Evolutionary conservation across 1,139 yeast genomes (phyloP), one percentile per base, ranked within the genome.

Genomic region (Debaryomycetaceae sp.): DNA sequence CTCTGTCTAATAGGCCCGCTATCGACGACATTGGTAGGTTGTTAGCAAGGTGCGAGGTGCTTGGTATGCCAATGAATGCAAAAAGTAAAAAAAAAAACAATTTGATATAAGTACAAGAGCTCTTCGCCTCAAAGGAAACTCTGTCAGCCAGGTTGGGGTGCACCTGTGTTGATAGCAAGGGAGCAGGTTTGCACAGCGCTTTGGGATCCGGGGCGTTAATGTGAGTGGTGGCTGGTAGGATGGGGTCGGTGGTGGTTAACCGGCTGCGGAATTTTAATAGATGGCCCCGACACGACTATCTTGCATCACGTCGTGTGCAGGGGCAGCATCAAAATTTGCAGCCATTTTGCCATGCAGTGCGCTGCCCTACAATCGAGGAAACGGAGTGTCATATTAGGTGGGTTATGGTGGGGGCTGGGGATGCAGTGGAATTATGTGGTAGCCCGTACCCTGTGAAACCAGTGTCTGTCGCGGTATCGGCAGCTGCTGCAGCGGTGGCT

Each of bases 1-100:
- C n/a, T n/a, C n/a, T n/a, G n/a, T n/a, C n/a, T n/a, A 29, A 16
- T 27, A 29, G 32, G 13, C 32, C 32, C 13, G 32, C 32, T 29
- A 29, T 29, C 19, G 32, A 29, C 4, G 32, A 29, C 32, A 29
- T 29, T 9, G 25, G 5, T 17, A 13, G 6, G 16, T 9, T 19
- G 9, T 19, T 19, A 19, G 11, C 11, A 19, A 19, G 11, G 9
- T 19, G 9, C 21, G 9, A 19, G 21, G 9, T 19, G 21, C 21
- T 10, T 10, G 11, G 11, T n/a, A n/a, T n/a, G 9, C 21, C 11
- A 19, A n/a, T 19, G 21, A n/a, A 9, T 19, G 21, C 21, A 9
- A 19, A 19, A 19, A 19, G 10, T 19, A 19, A 19, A 19, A 19
- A 9, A 10, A 19, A 19, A 10, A 19, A 19, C 21, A 19, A 19